Evolutionary conservation across 1,284 basidiomycete species (phyloP), one percentile per base, ranked within the genome.

Genomic region (Coniophora puteana): DNA sequence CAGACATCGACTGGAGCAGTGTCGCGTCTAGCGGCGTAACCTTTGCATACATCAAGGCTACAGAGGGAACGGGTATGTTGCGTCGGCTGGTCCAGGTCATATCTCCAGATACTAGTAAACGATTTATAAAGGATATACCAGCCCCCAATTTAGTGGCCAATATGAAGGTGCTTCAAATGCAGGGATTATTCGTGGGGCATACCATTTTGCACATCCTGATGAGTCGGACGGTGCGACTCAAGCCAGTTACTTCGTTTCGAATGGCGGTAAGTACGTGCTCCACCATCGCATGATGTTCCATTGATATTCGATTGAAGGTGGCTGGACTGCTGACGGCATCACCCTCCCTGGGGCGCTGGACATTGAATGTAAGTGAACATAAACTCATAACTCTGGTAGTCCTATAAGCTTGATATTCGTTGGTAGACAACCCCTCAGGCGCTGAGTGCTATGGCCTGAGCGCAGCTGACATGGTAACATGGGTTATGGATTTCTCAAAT

Each of bases 1-100:
- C 68, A 18, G 56, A 53, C 45, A 62, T 83, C 17, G 64, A 82
- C 57, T 82, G 78, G 75, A 62, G 58, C 24, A 63, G 68, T 7
- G 75, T 77, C 45, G 71, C 68, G 43, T 58, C 69, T n/a, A 78
- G 78, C 45, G 80, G 80, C 4, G 59, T 81, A 31, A 46, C 65
- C 12, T 86, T 83, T 50, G 78, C 67, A 8, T 83, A 71, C 53
- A 82, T 85, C 71, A 85, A 86, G 56, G 83, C 80, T 11, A 86
- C 82, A 5, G 80, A 86, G 54, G 78, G 79, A 12, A 82, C 74
- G 28, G 59, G 70, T 81, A 45, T 49, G 59, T 27, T 8, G 20
- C n/a, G n/a, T n/a, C n/a, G n/a, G n/a, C n/a, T n/a, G n/a, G n/a
- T n/a, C n/a, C n/a, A n/a, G n/a, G n/a, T n/a, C n/a, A n/a, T n/a